These are phyloP conservation scores for Piper betle DNA, from an alignment of 164 flowering plant species.

Conservation along the genomic window DNA sequence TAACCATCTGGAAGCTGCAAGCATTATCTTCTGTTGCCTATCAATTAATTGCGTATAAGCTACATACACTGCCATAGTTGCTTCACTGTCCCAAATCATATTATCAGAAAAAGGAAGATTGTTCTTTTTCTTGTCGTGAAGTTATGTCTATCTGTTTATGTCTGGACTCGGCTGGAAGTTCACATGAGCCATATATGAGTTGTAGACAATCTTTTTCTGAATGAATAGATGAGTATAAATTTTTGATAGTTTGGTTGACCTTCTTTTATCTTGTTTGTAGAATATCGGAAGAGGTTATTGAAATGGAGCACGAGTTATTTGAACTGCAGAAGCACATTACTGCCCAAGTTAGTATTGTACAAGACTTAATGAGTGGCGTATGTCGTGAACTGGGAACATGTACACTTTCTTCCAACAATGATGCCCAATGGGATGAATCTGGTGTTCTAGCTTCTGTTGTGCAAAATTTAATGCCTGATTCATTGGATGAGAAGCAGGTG, in stretches of 20 bases:
- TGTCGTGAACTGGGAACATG: constrained; percentile 64
- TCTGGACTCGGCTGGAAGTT: too few species aligned
- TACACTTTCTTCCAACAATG: constrained; percentile 20
- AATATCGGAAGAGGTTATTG: constrained; percentile 88
- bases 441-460: constrained; percentile 19
- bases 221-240: too few species aligned
- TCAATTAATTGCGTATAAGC: too few species aligned
- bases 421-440: constrained; percentile 17
- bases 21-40: too few species aligned
- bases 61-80: too few species aligned
- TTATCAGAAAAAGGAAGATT: not conserved
- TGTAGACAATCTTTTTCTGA: too few species aligned
- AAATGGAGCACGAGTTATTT: constrained; percentile 73
- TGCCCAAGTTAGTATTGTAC: constrained; percentile 76
- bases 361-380: constrained; percentile 82
- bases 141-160: too few species aligned
- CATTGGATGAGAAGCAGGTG: constrained; percentile 24
- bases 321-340: constrained; percentile 84
- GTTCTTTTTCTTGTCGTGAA: too few species aligned
- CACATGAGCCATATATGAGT: too few species aligned
- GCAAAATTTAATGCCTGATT: constrained; percentile 23
- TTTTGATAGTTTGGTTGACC: not conserved
- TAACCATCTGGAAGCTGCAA: too few species aligned
- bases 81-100: not conserved
- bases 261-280: constrained; percentile 21